Percentiles rank a stretch among this genome's conserved stretches.
Conservation (phyloP, 208 protist species). For the Endotrypanum monterogeii region DNA sequence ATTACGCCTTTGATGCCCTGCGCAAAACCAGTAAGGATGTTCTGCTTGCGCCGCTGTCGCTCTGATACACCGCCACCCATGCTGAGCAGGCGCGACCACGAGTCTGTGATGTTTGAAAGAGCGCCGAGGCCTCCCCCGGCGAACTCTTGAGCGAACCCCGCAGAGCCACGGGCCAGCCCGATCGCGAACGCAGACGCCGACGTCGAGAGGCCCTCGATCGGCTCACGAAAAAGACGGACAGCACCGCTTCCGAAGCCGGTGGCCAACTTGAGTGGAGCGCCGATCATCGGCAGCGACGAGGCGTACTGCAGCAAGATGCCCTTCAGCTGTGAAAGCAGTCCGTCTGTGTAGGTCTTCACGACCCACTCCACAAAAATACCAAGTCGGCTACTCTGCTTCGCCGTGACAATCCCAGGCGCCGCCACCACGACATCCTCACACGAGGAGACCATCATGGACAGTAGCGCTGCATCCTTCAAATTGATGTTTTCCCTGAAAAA, state of each 20-base stretch:
- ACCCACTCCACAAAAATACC: constrained; percentile 77
- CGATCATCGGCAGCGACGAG: constrained; percentile 84
- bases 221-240: constrained; percentile 84
- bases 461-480: constrained; percentile 66
- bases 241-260: constrained; percentile 77
- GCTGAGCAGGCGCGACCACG: constrained; percentile 69
- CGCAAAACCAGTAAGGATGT: constrained; percentile 60
- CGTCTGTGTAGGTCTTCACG: constrained; percentile 69
- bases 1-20: constrained; percentile 84
- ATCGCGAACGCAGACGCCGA: constrained; percentile 75
- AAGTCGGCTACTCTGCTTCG: constrained; percentile 56
- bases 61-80: constrained; percentile 60
- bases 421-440: constrained; percentile 80
- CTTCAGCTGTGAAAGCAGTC: constrained; percentile 60
- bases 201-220: constrained; percentile 71
- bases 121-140: constrained; percentile 77
- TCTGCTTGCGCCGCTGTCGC: constrained; percentile 51
- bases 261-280: constrained; percentile 79
- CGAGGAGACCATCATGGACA: constrained; percentile 83
- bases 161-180: constrained; percentile 74
- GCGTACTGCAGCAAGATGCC: constrained; percentile 88
- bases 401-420: constrained; percentile 70
- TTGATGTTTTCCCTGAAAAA: constrained; percentile 81
- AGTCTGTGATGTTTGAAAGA: constrained; percentile 80
- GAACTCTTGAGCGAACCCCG: constrained; percentile 66